These are phyloP conservation scores for Diaporthe ampelina DNA, from an alignment of 2,329 filamentous ascomycete genomes.

Conservation along the genomic window DNA sequence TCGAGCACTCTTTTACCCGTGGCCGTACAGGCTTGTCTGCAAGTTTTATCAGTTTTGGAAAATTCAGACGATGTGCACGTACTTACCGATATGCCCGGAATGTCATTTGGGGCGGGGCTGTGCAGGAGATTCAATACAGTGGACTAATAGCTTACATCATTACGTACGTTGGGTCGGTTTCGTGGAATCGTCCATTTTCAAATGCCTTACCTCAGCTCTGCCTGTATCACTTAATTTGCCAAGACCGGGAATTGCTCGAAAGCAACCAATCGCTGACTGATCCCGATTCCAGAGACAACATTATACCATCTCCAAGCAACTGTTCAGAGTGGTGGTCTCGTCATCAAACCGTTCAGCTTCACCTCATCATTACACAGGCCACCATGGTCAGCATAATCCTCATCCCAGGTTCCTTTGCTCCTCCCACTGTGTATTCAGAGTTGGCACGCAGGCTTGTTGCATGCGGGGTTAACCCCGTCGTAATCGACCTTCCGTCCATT, in stretches of 20 bases:
- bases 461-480: constrained; percentile 2
- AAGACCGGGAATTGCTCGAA: neutral
- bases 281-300: constrained; percentile 1
- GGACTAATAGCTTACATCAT: no score
- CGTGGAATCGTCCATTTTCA: neutral
- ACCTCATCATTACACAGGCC: constrained; percentile 16
- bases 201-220: neutral
- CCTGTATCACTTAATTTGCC: neutral
- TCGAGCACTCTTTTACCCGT: no score
- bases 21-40: no score
- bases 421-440: constrained; percentile 5
- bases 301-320: neutral
- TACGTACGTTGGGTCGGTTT: no score
- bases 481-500: constrained; percentile 14
- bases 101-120: no score
- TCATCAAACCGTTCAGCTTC: constrained; percentile 8
- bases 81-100: no score
- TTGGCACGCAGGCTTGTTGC: constrained; percentile 3
- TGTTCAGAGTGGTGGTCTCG: constrained; percentile 12
- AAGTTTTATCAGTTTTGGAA: no score
- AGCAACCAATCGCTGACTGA: neutral
- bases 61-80: no score
- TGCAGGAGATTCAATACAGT: no score
- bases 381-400: constrained; percentile 12
- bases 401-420: constrained; percentile 16